Evolutionary conservation across 2,329 filamentous ascomycete species (phyloP), one percentile per base, ranked within the genome.

Genomic region (Hypocrella siamensis): DNA sequence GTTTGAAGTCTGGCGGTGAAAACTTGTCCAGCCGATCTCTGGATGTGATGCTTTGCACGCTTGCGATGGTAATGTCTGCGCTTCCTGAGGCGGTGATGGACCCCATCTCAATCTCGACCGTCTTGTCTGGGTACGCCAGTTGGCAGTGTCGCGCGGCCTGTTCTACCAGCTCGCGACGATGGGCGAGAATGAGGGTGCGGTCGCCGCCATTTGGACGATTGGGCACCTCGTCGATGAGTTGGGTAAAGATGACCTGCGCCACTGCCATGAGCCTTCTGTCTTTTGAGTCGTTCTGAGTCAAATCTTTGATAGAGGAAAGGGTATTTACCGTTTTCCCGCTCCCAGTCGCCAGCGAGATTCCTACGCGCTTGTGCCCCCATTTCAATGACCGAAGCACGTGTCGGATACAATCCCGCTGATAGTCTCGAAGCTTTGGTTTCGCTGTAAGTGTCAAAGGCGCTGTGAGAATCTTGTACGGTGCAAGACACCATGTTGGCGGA

Each of bases 31-130:
- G 65, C 2, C 90, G 71, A 32, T 77, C 70, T 10, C 72, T 70
- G 5, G 82, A 92, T 6, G 67, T 72, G 43, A 98, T 74, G 52
- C 83, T 94, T 46, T 79, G 76, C 22, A 98, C 68, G 21, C 88
- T 94, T 28, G 88, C 90, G 31, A 98, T 68, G 7, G 88, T 94
- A 42, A 98, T 94, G 53, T 98, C 88, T 34, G 86, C 88, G 2
- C 59, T 54, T 6, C 88, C 88, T 4, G 76, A 77, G 3, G 88
- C 81, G 42, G 79, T 75, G 30, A 71, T 60, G 28, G 67, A 70
- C 21, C 80, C 85, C 85, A 96, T 93, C 52, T 98, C 90, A 34
- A 98, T 76, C 38, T 96, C 88, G 27, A 96, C 73, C 4, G 54
- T 70, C 51, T 84, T 84, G 26, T 71, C 56, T 0, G 88, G 88